Evolutionary conservation across 2,329 filamentous ascomycete genomes (phyloP), one percentile per base, ranked within the genome.

Genomic region (Thyridium curvatum): DNA sequence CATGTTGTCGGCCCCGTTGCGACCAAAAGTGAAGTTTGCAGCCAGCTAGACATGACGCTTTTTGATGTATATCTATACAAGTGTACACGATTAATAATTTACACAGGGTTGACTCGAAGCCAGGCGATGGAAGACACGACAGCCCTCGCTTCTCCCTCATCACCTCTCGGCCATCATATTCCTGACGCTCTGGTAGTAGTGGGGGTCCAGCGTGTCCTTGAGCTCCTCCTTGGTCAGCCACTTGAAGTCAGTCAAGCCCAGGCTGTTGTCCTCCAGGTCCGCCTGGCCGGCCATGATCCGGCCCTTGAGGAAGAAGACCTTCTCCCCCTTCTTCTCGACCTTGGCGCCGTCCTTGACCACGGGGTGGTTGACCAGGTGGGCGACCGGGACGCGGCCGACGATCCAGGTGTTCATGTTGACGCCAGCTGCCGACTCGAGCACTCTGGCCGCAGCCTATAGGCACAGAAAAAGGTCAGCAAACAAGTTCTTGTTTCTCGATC

Each of bases 351-450:
- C 56, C 50, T 61, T 58, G 55, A 69, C 51, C 52, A 60, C 49
- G 50, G 72, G 72, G 46, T 78, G 66, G 44, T 67, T 68, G 49
- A 86, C 71, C 54, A 85, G 66, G 65, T 96, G 85, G 18, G 90
- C 91, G 42, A 96, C 77, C 10, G 93, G 93, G 42, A 85, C 84
- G 52, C 89, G 89, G 44, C 89, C 91, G 37, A 98, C 86, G 51
- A 97, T 79, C 90, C 93, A 98, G 40, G 89, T 96, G 70, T 97
- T 97, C 90, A 98, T 97, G 72, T 98, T 94, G 44, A 86, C 67
- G 42, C 93, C 93, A 9, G 84, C 89, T 4, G 87, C 72, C 52
- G 86, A 74, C 38, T 82, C 71, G 17, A 97, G 72, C 39, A 89
- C 80, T 43, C 89, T 78, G 56, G 88, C 78, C 30, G 91, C 89